Evolutionary conservation across 495 filamentous ascomycete species (phyloP).

Genomic region (Bacidia rubella): DNA sequence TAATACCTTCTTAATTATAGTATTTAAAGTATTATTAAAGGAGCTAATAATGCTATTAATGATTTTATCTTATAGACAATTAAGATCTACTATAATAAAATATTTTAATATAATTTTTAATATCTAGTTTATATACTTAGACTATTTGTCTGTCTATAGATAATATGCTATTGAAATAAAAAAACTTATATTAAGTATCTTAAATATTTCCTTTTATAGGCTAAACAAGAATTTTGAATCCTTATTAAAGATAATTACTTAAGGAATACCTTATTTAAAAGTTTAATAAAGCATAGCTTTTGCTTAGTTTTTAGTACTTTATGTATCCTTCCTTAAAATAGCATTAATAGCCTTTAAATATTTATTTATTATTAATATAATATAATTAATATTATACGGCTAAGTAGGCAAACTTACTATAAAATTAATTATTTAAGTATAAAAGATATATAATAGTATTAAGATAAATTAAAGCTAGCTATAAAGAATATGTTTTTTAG

Average conservation of each 20-base stretch:
- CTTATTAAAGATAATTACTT: too few species aligned
- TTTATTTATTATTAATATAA: conserved; percentile 4
- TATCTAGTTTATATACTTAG: not conserved
- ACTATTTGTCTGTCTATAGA: not conserved
- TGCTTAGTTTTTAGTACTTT: not conserved
- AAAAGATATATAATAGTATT: conserved; percentile 1
- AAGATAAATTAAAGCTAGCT: not conserved
- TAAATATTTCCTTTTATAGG: not conserved
- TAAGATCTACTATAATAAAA: not conserved
- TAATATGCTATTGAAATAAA: not conserved
- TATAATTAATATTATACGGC: conserved; percentile 1
- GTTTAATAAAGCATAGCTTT: not conserved
- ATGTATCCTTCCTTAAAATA: not conserved
- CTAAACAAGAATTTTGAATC: too few species aligned
- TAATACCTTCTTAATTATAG: too few species aligned
- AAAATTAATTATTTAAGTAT: not conserved
- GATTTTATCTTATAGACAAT: not conserved
- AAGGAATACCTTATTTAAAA: too few species aligned
- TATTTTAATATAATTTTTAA: too few species aligned
- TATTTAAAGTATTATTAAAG: too few species aligned
- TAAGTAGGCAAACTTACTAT: not conserved
- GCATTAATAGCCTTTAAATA: not conserved
- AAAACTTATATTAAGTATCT: conserved; percentile 1
- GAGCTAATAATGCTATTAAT: not conserved
- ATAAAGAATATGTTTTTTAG: not conserved